A percentile compares a stretch with the other conserved stretches of the same genome.
phyloP scores from a whole-genome alignment of 1,284 basidiomycete species.

The Pseudozyma thailandica region DNA sequence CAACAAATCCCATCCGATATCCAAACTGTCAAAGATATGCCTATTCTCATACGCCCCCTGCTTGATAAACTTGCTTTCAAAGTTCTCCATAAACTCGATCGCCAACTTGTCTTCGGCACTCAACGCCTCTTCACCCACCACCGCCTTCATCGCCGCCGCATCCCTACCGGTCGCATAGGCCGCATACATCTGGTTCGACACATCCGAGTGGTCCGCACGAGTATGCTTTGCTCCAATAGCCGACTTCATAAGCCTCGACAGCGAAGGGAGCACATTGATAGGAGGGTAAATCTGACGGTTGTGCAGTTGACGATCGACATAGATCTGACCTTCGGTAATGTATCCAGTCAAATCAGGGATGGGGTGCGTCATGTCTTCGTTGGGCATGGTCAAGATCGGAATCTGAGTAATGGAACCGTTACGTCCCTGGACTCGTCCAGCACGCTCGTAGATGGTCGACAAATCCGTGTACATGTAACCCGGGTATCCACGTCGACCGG shows the following conservation, averaged over 20 bases:
- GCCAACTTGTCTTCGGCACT: constrained; percentile 79
- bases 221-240: constrained; percentile 98
- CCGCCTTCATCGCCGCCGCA: constrained; percentile 98
- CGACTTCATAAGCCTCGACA: constrained; percentile 99
- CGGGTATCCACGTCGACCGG: constrained; percentile 98
- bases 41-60: constrained; percentile 92
- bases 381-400: constrained; percentile 99
- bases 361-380: constrained; percentile 99
- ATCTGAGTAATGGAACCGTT: constrained; percentile 99
- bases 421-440: constrained; percentile 94
- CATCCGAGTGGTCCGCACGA: constrained; percentile 97
- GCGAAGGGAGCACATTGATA: constrained; percentile 97
- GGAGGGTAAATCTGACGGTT: constrained; percentile 98
- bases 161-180: constrained; percentile 77
- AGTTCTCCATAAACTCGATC: constrained; percentile 66
- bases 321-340: constrained; percentile 98
- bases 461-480: constrained; percentile 80
- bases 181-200: constrained; percentile 74
- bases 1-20: constrained; percentile 94
- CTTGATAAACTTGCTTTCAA: constrained; percentile 66
- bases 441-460: constrained; percentile 97
- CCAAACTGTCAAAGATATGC: constrained; percentile 96
- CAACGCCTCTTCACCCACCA: constrained; percentile 97
- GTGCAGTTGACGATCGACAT: constrained; percentile 88
- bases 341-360: constrained; percentile 99